Conservation (phyloP, 2,329 filamentous ascomycete genomes). For the Claviceps sp. region DNA sequence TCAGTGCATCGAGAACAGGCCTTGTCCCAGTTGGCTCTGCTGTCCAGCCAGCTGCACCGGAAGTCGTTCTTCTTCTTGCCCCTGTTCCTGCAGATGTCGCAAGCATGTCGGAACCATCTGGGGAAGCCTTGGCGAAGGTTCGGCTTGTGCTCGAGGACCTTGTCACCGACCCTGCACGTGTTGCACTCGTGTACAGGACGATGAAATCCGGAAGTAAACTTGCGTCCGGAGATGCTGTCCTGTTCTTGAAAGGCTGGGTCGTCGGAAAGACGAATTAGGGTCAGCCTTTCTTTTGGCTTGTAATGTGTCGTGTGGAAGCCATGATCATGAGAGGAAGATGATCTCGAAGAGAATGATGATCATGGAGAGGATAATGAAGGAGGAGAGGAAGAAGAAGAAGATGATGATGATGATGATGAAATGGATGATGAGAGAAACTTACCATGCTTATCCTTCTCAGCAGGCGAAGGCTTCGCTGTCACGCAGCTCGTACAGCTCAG, state of each 20-base stretch:
- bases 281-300: no score
- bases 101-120: constrained; percentile 13
- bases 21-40: constrained; percentile 10
- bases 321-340: no score
- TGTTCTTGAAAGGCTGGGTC: neutral
- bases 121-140: constrained; percentile 7
- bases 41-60: constrained; percentile 13
- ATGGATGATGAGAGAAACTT: neutral
- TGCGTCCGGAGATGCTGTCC: no score
- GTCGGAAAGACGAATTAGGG: no score
- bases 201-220: no score
- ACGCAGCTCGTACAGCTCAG: constrained; percentile 11
- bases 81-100: constrained; percentile 12
- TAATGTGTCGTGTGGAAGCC: no score
- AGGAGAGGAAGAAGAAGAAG: neutral
- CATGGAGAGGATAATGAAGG: no score
- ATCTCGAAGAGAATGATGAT: no score
- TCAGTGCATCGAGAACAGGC: constrained; percentile 12
- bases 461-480: constrained; percentile 1
- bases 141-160: constrained; percentile 4
- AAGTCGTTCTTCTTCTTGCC: neutral
- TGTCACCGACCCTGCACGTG: neutral
- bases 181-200: neutral
- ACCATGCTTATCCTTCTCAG: constrained; percentile 3
- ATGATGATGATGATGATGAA: neutral